A percentile compares a stretch with the other conserved stretches of the same genome.
These are phyloP conservation scores for Calonectria montana DNA, from an alignment of 2,329 filamentous ascomycete species.

Conservation along the genomic window DNA sequence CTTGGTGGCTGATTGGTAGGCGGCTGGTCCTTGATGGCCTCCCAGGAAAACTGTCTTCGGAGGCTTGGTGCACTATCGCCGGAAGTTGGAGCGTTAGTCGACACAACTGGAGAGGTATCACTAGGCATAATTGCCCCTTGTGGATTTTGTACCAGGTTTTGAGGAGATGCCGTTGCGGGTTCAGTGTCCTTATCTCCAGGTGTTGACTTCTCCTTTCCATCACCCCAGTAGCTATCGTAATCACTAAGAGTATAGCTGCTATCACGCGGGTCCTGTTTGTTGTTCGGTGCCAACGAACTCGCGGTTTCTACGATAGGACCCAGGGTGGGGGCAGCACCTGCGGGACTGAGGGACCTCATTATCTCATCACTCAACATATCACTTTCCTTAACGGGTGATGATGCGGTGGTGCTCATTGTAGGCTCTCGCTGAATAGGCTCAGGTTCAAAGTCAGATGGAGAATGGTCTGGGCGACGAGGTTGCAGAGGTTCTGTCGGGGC, in stretches of 20 bases:
- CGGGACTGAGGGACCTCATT: constrained; percentile 73
- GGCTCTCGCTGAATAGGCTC: constrained; percentile 53
- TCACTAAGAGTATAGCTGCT: constrained; percentile 74
- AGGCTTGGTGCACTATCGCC: constrained; percentile 18
- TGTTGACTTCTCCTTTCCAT: constrained; percentile 40
- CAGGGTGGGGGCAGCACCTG: constrained; percentile 40
- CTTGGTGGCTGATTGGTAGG: constrained; percentile 17
- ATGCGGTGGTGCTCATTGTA: constrained; percentile 61
- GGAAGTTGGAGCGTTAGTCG: constrained; percentile 9
- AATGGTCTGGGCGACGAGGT: constrained; percentile 50
- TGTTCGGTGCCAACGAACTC: constrained; percentile 32
- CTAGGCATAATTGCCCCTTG: constrained; percentile 1
- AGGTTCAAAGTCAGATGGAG: constrained; percentile 49
- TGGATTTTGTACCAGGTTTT: constrained; percentile 4
- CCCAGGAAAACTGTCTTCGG: constrained; percentile 53
- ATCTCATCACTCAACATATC: constrained; percentile 81
- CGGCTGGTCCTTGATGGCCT: constrained; percentile 38
- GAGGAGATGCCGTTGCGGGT: background rate
- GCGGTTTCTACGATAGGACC: constrained; percentile 28
- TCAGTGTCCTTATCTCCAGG: constrained; percentile 17
- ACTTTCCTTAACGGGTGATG: constrained; percentile 73
- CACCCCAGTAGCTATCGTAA: constrained; percentile 75
- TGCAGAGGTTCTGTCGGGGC: constrained; percentile 59
- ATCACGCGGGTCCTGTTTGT: constrained; percentile 52
- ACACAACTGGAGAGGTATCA: background rate